Base-by-base conservation (phyloP, 257 asterid species). In the Gardenia jasminoides region DNA sequence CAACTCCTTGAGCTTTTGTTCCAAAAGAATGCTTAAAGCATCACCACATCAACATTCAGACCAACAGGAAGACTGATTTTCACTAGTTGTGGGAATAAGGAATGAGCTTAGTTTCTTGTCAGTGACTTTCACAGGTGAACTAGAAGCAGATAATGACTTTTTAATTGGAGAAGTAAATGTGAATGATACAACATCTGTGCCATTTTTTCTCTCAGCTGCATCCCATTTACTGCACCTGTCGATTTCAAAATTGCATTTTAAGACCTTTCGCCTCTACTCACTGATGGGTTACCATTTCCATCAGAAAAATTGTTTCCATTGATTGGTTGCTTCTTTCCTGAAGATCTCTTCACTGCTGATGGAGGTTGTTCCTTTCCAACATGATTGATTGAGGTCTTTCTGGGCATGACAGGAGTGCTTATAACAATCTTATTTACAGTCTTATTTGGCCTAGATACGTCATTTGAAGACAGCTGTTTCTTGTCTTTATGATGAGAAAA, bases 111-210 rank as follows among this genome's bases (percentile, higher is more conserved):
- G 82, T 70, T 76, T 85, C 73, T 77, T 81, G 71, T 86, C 93
- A 81, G 66, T 79, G 78, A 54, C 70, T 52, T 77, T 86, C 64
- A 85, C 85, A 56, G 86, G 80, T 67, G 89, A 84, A 75, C 70
- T 83, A 46, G 88, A 79, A 36, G 86, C 89, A 78, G 87, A 78
- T 62, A 85, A 83, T 22, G 93, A 74, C 79, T 90, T 96, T 80
- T 96, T 93, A 8, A 96, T 91, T 31, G 99, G 99, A 70, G 99
- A 96, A 70, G 94, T 90, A 83, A 96, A 96, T 79, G 99, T 96
- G 87, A 96, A 96, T 44, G 99, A 96, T 74, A 96, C 97, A 9
- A 96, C 94, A 84, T 96, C 98, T 78, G 76, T 81, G 80, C 91
- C 83, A 83, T 72, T 92, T 76, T 84, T 88, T 86, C 86, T 86